Evolutionary conservation across 345 rosid genomes (phyloP).

Genomic region (Nasturtium officinale): DNA sequence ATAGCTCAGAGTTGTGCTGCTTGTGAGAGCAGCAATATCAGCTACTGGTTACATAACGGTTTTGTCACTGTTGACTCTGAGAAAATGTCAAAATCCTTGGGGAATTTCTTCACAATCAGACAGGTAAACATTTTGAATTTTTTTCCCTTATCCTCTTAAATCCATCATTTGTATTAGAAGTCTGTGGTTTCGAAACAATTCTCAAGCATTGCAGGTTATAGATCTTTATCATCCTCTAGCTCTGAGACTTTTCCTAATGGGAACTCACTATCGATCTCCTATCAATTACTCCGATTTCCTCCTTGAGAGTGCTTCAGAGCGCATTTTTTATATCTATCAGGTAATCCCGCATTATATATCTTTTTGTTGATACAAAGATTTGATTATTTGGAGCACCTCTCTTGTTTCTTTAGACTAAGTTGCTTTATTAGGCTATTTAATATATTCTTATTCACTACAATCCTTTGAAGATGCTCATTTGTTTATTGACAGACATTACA

Average conservation of each 20-base stretch:
- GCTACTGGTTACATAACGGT: conserved; percentile 96
- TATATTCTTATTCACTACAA: neutral
- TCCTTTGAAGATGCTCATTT: conserved; percentile 8
- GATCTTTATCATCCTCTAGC: conserved; percentile 88
- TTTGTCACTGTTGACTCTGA: conserved; percentile 93
- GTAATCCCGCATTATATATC: conserved; percentile 41
- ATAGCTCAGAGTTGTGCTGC: conserved; percentile 98
- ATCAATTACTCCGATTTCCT: conserved; percentile 78
- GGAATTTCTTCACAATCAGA: conserved; percentile 94
- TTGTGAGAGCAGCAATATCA: conserved; percentile 67
- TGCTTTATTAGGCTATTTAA: neutral
- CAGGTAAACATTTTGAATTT: conserved; percentile 54
- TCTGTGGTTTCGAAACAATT: neutral
- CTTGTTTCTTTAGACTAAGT: conserved; percentile 3
- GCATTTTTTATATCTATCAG: conserved; percentile 90
- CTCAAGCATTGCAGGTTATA: conserved; percentile 56
- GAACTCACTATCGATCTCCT: conserved; percentile 94
- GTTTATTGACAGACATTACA: conserved; percentile 64
- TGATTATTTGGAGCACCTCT: neutral
- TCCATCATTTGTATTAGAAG: neutral
- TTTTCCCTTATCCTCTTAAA: conserved; percentile 11
- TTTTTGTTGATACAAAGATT: neutral
- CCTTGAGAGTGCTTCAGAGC: conserved; percentile 96
- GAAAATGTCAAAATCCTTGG: conserved; percentile 97
- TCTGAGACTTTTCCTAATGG: conserved; percentile 80